Evolutionary conservation across 768 basidiomycete species (phyloP).

Genomic region (Leucosporidium scottii): DNA sequence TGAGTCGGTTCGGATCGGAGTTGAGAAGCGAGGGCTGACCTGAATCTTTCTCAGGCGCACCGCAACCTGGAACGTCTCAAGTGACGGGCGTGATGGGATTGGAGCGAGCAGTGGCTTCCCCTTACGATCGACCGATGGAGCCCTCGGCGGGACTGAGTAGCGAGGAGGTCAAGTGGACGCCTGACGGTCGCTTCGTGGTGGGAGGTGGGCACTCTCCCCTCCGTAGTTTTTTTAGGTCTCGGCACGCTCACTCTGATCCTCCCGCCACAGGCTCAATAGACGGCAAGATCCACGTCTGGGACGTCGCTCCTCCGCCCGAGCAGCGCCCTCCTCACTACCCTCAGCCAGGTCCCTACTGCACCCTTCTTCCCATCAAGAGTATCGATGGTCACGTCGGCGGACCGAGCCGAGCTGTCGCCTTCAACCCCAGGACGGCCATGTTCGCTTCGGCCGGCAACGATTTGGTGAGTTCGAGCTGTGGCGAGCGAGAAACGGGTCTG

Average conservation of each 20-base stretch:
- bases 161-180: constrained; percentile 90
- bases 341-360: constrained; percentile 45
- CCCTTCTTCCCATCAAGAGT: constrained; percentile 50
- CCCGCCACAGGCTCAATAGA: constrained; percentile 46
- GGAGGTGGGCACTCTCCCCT: constrained; percentile 53
- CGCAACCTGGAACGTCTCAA: not conserved
- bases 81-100: constrained; percentile 55
- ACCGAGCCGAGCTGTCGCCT: constrained; percentile 74
- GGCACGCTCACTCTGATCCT: not conserved
- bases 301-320: constrained; percentile 50
- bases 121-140: constrained; percentile 52
- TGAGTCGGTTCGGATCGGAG: not conserved
- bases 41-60: not conserved
- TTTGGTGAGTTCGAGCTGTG: constrained; percentile 63
- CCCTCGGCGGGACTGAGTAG: constrained; percentile 72
- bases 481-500: too few relatives aligned
- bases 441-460: constrained; percentile 57
- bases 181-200: constrained; percentile 83
- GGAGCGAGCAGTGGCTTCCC: constrained; percentile 55
- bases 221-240: not conserved
- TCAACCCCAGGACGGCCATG: constrained; percentile 86
- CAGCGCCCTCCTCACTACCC: constrained; percentile 39
- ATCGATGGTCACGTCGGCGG: constrained; percentile 71
- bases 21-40: not conserved
- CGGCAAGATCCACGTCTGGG: constrained; percentile 82